These are phyloP conservation scores for Tarenaya hassleriana DNA, from an alignment of 345 rosid species.

Conservation along the genomic window DNA sequence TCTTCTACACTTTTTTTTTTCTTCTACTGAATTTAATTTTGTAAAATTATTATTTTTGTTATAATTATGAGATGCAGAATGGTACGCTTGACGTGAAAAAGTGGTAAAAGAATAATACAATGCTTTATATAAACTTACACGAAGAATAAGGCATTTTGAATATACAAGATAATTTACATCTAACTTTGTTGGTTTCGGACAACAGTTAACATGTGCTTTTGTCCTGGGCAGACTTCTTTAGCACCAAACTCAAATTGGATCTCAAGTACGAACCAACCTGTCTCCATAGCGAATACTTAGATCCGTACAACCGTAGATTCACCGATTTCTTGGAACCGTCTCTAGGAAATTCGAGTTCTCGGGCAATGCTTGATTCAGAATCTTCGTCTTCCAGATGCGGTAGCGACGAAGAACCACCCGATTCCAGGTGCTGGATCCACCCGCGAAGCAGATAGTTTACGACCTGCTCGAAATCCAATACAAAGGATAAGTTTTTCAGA, in stretches of 20 bases:
- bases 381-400: constrained; percentile 51
- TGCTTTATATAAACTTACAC: too few relatives aligned
- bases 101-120: too few relatives aligned
- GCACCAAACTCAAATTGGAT: constrained; percentile 13
- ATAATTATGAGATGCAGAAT: too few relatives aligned
- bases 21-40: too few relatives aligned
- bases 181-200: too few relatives aligned
- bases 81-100: too few relatives aligned
- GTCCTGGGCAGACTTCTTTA: constrained; percentile 19
- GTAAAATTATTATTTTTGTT: too few relatives aligned
- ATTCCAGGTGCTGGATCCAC: constrained; percentile 74
- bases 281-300: constrained; percentile 48
- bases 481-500: constrained; percentile 2
- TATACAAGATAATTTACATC: too few relatives aligned
- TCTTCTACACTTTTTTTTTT: too few relatives aligned
- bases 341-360: constrained; percentile 63
- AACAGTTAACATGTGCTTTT: too few relatives aligned
- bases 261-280: constrained; percentile 31
- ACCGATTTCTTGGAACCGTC: constrained; percentile 52
- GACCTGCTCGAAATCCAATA: constrained; percentile 41
- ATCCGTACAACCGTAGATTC: constrained; percentile 40
- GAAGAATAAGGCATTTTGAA: too few relatives aligned
- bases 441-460: constrained; percentile 77
- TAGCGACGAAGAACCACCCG: constrained; percentile 44
- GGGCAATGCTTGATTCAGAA: constrained; percentile 28